Conservation (phyloP, 192 early-diverging fungal species). For the Diversispora epigaea region DNA sequence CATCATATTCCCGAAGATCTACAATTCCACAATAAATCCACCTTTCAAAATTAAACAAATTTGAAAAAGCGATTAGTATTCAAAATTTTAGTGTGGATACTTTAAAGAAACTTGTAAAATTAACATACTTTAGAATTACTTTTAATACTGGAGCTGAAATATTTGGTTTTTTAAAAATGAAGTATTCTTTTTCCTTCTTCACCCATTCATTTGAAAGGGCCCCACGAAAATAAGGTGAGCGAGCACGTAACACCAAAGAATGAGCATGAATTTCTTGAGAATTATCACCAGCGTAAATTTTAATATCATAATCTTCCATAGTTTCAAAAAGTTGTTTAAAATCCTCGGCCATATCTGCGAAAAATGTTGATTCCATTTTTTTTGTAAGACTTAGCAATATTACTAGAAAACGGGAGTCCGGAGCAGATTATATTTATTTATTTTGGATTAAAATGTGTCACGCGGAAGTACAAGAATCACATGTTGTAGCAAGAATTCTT, state of each 20-base stretch:
- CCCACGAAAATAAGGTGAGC: slow-evolving; percentile 5
- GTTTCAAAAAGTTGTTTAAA: background rate
- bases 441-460: no score
- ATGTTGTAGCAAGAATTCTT: no score
- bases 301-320: background rate
- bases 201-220: slow-evolving; percentile 2
- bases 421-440: no score
- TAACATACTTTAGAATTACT: background rate
- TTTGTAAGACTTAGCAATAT: no score
- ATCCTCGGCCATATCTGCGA: background rate
- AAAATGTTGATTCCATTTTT: background rate
- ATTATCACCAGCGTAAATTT: background rate
- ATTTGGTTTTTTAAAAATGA: slow-evolving; percentile 18
- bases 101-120: background rate
- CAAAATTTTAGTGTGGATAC: background rate
- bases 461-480: no score
- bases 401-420: no score
- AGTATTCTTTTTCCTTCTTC: background rate
- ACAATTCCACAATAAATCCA: background rate
- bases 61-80: background rate
- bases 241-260: slow-evolving; percentile 2
- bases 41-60: background rate
- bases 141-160: background rate
- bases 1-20: background rate
- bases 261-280: slow-evolving; percentile 1